phyloP scores from a whole-genome alignment of 176 grass and related monocot species.

The Melocanna baccifera region DNA sequence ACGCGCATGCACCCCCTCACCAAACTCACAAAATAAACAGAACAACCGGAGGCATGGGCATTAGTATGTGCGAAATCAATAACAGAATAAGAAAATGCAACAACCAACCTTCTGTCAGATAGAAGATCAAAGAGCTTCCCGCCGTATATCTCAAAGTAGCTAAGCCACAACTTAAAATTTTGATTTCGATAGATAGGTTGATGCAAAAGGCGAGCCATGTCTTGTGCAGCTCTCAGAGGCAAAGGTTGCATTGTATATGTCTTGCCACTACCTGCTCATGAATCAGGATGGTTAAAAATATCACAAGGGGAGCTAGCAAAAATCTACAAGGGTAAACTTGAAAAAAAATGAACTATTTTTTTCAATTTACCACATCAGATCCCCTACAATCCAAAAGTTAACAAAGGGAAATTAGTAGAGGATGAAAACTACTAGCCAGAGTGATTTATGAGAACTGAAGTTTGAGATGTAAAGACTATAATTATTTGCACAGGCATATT shows the following conservation, averaged over 20 bases:
- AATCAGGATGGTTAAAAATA: conserved; percentile 20
- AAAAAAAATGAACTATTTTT: neutral
- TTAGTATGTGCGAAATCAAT: neutral
- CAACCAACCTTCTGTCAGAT: conserved; percentile 82
- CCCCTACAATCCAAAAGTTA: neutral
- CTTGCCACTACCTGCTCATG: conserved; percentile 89
- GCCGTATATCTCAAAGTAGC: conserved; percentile 98
- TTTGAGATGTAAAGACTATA: neutral
- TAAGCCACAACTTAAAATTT: conserved; percentile 99
- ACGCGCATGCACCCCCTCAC: neutral
- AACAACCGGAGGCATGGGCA: neutral
- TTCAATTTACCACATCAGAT: conserved; percentile 14
- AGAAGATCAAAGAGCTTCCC: conserved; percentile 99
- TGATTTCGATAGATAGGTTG: conserved; percentile 81
- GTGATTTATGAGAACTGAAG: neutral
- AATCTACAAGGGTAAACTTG: neutral
- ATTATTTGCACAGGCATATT: conserved; percentile 7
- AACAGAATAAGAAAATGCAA: conserved; percentile 16
- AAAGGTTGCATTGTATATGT: conserved; percentile 98
- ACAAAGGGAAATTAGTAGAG: neutral
- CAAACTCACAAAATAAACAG: neutral
- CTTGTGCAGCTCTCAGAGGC: conserved; percentile 82
- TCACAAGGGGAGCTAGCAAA: neutral
- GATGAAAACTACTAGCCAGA: neutral
- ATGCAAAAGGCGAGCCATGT: conserved; percentile 77